Conservation (phyloP, 257 asterid genomes). For the Solanum paucissectum region DNA sequence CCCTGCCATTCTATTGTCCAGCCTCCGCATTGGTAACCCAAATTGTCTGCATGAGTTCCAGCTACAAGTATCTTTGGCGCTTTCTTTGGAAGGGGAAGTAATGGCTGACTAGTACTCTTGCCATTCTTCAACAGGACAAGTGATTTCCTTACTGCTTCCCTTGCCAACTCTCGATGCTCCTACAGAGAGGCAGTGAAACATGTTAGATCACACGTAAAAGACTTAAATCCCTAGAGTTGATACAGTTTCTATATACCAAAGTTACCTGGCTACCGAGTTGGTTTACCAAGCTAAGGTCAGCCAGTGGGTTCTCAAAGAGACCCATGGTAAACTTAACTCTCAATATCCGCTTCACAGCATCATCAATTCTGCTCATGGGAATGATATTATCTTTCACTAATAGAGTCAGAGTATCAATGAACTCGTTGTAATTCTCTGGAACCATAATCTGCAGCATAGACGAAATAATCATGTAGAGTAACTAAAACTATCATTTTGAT, state of each 20-base stretch:
- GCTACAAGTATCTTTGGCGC: slow-evolving; percentile 16
- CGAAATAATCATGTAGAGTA: neutral
- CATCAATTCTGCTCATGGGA: slow-evolving; percentile 36
- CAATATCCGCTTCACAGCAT: slow-evolving; percentile 34
- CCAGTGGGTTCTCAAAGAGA: slow-evolving; percentile 33
- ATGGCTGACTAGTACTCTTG: slow-evolving; percentile 6
- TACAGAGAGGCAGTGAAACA: neutral
- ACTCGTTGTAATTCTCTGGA: slow-evolving; percentile 24
- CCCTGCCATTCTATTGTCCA: slow-evolving; percentile 40
- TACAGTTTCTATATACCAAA: neutral
- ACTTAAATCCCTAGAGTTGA: neutral
- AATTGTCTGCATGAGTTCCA: slow-evolving; percentile 29
- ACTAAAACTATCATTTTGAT: neutral
- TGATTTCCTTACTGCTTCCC: slow-evolving; percentile 38
- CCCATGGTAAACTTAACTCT: slow-evolving; percentile 36
- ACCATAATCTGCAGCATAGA: slow-evolving; percentile 25
- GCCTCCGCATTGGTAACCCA: slow-evolving; percentile 30
- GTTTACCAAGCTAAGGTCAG: slow-evolving; percentile 22
- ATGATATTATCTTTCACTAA: slow-evolving; percentile 23
- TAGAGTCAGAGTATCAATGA: slow-evolving; percentile 16
- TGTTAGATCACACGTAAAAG: neutral
- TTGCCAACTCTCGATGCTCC: slow-evolving; percentile 31
- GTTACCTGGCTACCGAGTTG: slow-evolving; percentile 34
- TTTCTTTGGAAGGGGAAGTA: slow-evolving; percentile 29
- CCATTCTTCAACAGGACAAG: slow-evolving; percentile 30